Conservation (phyloP, 1,284 basidiomycete genomes). For the Neolentinus lepideus region DNA sequence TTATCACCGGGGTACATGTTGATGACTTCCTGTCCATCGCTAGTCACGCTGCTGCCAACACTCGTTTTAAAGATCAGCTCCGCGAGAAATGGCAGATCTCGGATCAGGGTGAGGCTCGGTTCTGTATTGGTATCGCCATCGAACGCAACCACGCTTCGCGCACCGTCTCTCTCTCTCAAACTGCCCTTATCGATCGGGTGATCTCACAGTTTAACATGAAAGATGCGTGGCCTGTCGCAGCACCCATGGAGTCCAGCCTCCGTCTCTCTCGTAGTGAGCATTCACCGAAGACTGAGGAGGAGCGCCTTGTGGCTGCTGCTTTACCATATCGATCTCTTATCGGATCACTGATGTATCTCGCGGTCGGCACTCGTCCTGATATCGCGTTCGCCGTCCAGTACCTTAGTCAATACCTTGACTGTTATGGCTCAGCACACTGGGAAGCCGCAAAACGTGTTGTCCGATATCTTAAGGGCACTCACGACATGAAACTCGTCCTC, state of each 20-base stretch:
- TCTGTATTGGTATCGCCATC: slow-evolving; percentile 23
- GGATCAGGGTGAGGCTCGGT: slow-evolving; percentile 17
- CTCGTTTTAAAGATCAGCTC: slow-evolving; percentile 21
- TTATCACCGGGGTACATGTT: slow-evolving; percentile 25
- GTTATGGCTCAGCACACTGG: slow-evolving; percentile 26
- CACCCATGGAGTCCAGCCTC: slow-evolving; percentile 10
- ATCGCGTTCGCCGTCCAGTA: slow-evolving; percentile 10
- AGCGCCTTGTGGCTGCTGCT: background rate
- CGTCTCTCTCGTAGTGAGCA: background rate
- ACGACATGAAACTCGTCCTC: slow-evolving; percentile 20
- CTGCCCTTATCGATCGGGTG: slow-evolving; percentile 12
- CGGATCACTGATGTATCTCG: slow-evolving; percentile 2
- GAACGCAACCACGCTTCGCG: background rate
- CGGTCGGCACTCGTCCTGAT: slow-evolving; percentile 10
- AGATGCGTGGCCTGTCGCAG: slow-evolving; percentile 18
- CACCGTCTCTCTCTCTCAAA: slow-evolving; percentile 13
- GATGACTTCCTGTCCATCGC: slow-evolving; percentile 26
- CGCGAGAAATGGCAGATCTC: slow-evolving; percentile 21
- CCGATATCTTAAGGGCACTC: slow-evolving; percentile 33
- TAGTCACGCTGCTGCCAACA: slow-evolving; percentile 9
- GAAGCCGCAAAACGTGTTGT: slow-evolving; percentile 29
- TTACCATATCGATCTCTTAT: background rate
- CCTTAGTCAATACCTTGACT: slow-evolving; percentile 11
- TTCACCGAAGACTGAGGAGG: background rate
- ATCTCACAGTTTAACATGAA: slow-evolving; percentile 10